Base-by-base conservation (phyloP, 306 rosid species). In the Rubus idaeus region DNA sequence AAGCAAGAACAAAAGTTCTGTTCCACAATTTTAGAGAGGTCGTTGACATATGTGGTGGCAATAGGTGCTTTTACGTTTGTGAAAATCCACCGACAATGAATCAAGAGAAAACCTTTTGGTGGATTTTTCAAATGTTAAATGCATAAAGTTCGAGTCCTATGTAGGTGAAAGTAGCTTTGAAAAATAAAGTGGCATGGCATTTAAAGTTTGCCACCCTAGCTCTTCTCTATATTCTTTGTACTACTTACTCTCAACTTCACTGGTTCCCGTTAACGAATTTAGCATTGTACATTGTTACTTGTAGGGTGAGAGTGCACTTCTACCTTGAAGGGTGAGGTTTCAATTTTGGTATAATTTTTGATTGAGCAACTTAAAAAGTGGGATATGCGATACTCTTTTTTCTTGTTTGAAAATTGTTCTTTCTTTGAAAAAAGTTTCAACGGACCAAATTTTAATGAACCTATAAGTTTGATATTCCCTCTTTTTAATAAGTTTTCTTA, bases 81-180 rank as follows among this genome's bases (percentile, higher is more conserved):
- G 46, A 40, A 64, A 17, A 64, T 64, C 70, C 70, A 64, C 49
- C 26, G 70, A 39, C 70, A 39, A 18, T 39, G 7, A 44, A 16
- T 23, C 70, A 64, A 39, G 13, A 37, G 49, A 64, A 62, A 17
- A 44, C 8, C 21, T 39, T 62, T 0, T 11, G 44, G 5, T 7
- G 5, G 45, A 64, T 17, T 40, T 40, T 64, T 23, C 14, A 13
- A 41, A 72, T 20, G 40, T 57, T 42, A 73, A 56, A 73, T 73
- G 77, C 56, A 42, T 13, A 55, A 21, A 63, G 77, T 44, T 45
- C 42, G 55, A 21, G 53, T 40, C 42, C 77, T 57, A 73, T 21
- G 68, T 73, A 21, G 68, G 68, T 57, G 77, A 73, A 72, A 72
- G 9, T 56, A 53, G 10, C 21, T 72, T 17, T n/a, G 51, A 13